phyloP scores from a whole-genome alignment of 129 eudicot genomes.

The Lonicera japonica region DNA sequence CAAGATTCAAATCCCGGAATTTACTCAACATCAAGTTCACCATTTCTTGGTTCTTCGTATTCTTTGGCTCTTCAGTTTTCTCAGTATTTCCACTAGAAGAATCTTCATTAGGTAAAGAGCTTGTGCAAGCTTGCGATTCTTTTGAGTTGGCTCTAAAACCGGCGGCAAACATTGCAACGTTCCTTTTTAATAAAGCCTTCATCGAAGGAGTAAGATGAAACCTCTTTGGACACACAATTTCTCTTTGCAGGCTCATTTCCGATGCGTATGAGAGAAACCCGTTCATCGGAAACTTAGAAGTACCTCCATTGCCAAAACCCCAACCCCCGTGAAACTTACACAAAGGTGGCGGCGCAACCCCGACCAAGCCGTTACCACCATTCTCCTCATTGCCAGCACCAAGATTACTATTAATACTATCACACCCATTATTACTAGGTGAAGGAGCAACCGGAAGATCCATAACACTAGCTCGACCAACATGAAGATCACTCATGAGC shows the following conservation, averaged over 20 bases:
- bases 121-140: conserved; percentile 36
- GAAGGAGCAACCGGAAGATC: conserved; percentile 59
- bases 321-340: conserved; percentile 95
- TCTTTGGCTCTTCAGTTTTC: conserved; percentile 39
- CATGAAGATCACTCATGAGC: conserved; percentile 91
- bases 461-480: conserved; percentile 88
- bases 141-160: conserved; percentile 70
- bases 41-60: conserved; percentile 59
- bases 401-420: conserved; percentile 8
- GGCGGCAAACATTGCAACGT: conserved; percentile 95
- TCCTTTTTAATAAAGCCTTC: conserved; percentile 76
- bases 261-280: conserved; percentile 52
- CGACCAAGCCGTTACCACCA: conserved; percentile 43
- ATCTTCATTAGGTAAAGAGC: conserved; percentile 40
- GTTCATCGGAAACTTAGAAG: conserved; percentile 52
- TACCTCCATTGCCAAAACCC: conserved; percentile 87
- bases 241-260: conserved; percentile 53
- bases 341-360: conserved; percentile 68
- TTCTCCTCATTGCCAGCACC: conserved; percentile 33
- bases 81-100: conserved; percentile 33
- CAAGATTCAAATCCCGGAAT: conserved; percentile 78
- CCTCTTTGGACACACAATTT: conserved; percentile 91
- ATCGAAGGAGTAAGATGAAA: conserved; percentile 84
- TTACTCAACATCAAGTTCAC: conserved; percentile 74
- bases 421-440: conserved; percentile 28